Conservation (phyloP, 2,329 filamentous ascomycete species). For the Hypoxylon sp. region DNA sequence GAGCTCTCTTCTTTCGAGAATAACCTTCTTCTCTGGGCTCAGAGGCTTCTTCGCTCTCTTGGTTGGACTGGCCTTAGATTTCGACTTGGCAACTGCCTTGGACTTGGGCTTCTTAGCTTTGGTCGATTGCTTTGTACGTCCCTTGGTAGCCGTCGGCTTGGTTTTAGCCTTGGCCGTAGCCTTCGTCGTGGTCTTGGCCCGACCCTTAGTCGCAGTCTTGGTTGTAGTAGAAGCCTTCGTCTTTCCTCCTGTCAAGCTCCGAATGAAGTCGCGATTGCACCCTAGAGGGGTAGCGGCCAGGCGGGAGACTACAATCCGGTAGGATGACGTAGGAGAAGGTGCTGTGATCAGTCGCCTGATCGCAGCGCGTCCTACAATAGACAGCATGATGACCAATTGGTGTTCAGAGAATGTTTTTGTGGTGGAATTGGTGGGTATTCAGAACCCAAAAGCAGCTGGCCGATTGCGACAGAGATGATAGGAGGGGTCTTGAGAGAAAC, state of each 20-base stretch:
- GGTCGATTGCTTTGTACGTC: slow-evolving; percentile 48
- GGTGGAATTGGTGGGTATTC: slow-evolving; percentile 10
- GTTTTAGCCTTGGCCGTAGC: slow-evolving; percentile 50
- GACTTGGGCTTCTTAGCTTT: slow-evolving; percentile 42
- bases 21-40: slow-evolving; percentile 58
- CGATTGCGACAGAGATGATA: slow-evolving; percentile 18
- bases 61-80: slow-evolving; percentile 21
- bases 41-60: slow-evolving; percentile 50
- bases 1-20: slow-evolving; percentile 51
- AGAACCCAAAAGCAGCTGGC: slow-evolving; percentile 11
- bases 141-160: slow-evolving; percentile 37
- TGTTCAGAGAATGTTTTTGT: slow-evolving; percentile 9
- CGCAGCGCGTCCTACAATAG: slow-evolving; percentile 59
- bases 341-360: slow-evolving; percentile 55
- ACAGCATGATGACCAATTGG: slow-evolving; percentile 58
- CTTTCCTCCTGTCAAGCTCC: slow-evolving; percentile 38
- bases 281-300: slow-evolving; percentile 21
- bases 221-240: slow-evolving; percentile 44
- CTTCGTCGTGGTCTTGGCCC: slow-evolving; percentile 43
- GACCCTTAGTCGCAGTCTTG: slow-evolving; percentile 37
- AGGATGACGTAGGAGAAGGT: slow-evolving; percentile 43
- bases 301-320: slow-evolving; percentile 42
- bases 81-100: slow-evolving; percentile 47
- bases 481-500: slow-evolving; percentile 6
- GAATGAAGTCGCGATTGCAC: slow-evolving; percentile 27